These are phyloP conservation scores for Colletotrichum somersetense DNA, from an alignment of 2,329 filamentous ascomycete genomes.

Conservation along the genomic window DNA sequence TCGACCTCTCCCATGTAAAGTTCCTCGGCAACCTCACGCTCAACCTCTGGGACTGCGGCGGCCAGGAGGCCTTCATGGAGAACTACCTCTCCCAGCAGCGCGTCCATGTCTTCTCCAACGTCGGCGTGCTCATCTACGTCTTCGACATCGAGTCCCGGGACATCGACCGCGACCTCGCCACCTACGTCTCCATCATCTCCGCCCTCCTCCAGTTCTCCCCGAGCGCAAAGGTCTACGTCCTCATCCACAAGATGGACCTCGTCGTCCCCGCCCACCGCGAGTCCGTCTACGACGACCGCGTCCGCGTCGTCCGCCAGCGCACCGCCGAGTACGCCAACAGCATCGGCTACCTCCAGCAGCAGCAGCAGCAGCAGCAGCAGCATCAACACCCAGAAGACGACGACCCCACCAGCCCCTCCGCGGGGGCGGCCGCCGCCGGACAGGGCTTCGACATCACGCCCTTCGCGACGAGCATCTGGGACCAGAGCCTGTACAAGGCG, in stretches of 20 bases:
- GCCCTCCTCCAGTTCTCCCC: slow-evolving; percentile 89
- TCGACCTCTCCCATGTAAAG: slow-evolving; percentile 98
- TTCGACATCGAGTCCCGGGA: slow-evolving; percentile 98
- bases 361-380: slow-evolving; percentile 21
- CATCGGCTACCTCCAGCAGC: slow-evolving; percentile 48
- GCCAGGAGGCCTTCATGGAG: slow-evolving; percentile 98
- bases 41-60: slow-evolving; percentile 99
- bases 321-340: slow-evolving; percentile 68
- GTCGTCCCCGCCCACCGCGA: slow-evolving; percentile 85
- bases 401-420: slow-evolving; percentile 43
- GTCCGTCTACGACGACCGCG: slow-evolving; percentile 86
- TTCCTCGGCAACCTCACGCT: slow-evolving; percentile 98
- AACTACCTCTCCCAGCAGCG: slow-evolving; percentile 97
- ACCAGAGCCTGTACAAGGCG: slow-evolving; percentile 96
- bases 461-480: slow-evolving; percentile 98
- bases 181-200: slow-evolving; percentile 90
- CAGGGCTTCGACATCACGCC: slow-evolving; percentile 78
- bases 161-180: slow-evolving; percentile 91
- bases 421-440: slow-evolving; percentile 44
- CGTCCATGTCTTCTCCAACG: slow-evolving; percentile 95
- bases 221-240: slow-evolving; percentile 87
- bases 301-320: slow-evolving; percentile 80
- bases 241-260: slow-evolving; percentile 99
- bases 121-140: slow-evolving; percentile 97
- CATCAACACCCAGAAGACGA: slow-evolving; percentile 28